A percentile compares a stretch with the other conserved stretches of the same genome.
These are phyloP conservation scores for Gossypium trilobum DNA, from an alignment of 441 rosid genomes.

Conservation along the genomic window DNA sequence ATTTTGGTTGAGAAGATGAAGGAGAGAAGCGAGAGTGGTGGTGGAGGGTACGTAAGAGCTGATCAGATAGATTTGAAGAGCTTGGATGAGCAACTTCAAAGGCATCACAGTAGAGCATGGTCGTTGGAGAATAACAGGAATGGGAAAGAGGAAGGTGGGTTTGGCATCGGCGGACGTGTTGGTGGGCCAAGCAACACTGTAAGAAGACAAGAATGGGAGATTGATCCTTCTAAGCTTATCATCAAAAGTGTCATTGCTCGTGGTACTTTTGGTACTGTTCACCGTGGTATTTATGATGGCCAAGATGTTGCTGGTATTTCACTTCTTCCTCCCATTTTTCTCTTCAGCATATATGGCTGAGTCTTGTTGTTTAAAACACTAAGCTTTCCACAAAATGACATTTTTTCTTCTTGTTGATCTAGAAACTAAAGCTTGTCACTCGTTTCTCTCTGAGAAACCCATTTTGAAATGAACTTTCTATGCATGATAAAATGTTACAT, in stretches of 20 bases:
- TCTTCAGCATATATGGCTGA: neutral
- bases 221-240: slow-evolving; percentile 74
- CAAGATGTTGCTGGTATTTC: slow-evolving; percentile 83
- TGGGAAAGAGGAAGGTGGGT: slow-evolving; percentile 30
- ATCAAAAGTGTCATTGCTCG: slow-evolving; percentile 73
- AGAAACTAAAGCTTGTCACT: neutral
- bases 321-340: slow-evolving; percentile 13
- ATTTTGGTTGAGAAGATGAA: slow-evolving; percentile 35
- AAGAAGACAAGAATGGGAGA: slow-evolving; percentile 76
- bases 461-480: neutral
- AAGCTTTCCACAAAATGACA: slow-evolving; percentile 10
- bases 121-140: slow-evolving; percentile 60
- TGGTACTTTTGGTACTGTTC: slow-evolving; percentile 91
- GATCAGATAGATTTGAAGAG: slow-evolving; percentile 86
- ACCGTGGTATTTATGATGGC: slow-evolving; percentile 81
- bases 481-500: neutral
- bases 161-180: neutral
- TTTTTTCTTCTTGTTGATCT: neutral
- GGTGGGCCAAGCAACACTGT: slow-evolving; percentile 16
- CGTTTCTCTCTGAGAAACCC: neutral
- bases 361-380: neutral
- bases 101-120: slow-evolving; percentile 45
- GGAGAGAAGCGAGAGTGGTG: slow-evolving; percentile 63
- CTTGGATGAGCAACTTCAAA: slow-evolving; percentile 50
- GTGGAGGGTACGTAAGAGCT: slow-evolving; percentile 65